Base-by-base conservation (phyloP, 1,139 yeast species). In the Petasospora fabianii region DNA sequence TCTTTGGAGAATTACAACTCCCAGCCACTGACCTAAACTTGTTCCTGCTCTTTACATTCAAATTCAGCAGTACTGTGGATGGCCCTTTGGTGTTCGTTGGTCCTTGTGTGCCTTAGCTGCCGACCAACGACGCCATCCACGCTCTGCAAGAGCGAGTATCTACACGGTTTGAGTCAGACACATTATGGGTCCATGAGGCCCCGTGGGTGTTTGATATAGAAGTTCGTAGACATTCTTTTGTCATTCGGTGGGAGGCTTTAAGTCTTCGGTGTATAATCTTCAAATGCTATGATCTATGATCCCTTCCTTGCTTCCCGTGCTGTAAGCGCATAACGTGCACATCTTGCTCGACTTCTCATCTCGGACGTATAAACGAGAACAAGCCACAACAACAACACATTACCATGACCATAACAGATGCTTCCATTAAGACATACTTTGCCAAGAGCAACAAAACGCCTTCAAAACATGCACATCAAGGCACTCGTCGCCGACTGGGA, bases 401-500 rank as follows among this genome's bases (percentile, higher is more conserved):
- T n/a, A n/a, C n/a, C n/a, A n/a, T n/a, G n/a, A n/a, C n/a, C n/a
- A n/a, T n/a, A n/a, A n/a, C n/a, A n/a, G n/a, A n/a, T n/a, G n/a
- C n/a, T n/a, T n/a, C n/a, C n/a, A n/a, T n/a, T n/a, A n/a, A n/a
- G n/a, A n/a, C n/a, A n/a, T n/a, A n/a, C n/a, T n/a, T n/a, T n/a
- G n/a, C n/a, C 22, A 20, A 7, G 22, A 20, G 7, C 22, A 20
- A 10, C 7, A 20, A 10, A 10, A 20, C 22, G 22, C 22, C 10
- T 8, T 20, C 22, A 5, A 10, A 19, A 16, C 6, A 35, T 21
- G 30, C n/a, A 22, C 13, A 28, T 54, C 19, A 45, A 32, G 14
- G 54, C 53, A 6, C 50, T 76, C 14, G 64, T 76, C 1, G 54
- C 74, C 3, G 92, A 83, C 53, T 83, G 85, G 81, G 92, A 83